A percentile compares a stretch with the other conserved stretches of the same genome.
Conservation (phyloP, 805 yeast species). For the Kodamaea sagamina region DNA sequence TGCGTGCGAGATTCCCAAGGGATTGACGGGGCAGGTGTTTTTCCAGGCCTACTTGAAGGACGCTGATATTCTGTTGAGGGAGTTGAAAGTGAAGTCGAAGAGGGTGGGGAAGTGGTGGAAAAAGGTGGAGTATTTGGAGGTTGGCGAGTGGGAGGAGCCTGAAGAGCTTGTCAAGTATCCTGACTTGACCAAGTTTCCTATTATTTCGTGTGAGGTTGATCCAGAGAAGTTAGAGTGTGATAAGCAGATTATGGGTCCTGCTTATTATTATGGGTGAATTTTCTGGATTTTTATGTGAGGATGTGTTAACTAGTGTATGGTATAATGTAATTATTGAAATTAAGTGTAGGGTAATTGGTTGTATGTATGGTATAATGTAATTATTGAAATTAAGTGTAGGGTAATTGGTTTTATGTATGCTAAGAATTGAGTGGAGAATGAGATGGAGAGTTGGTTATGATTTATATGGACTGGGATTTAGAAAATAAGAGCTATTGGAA, state of each 20-base stretch:
- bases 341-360: no score
- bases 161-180: conserved; percentile 6
- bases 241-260: conserved; percentile 1
- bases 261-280: conserved; percentile 2
- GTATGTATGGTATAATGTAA: no score
- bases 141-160: conserved; percentile 13
- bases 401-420: no score
- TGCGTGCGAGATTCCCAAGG: conserved; percentile 20
- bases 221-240: conserved; percentile 17
- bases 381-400: no score
- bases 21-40: conserved; percentile 25
- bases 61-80: conserved; percentile 15
- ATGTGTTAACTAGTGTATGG: no score
- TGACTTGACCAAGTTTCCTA: conserved; percentile 15
- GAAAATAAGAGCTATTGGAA: no score
- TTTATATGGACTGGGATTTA: no score
- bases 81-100: conserved; percentile 12
- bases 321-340: no score
- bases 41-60: conserved; percentile 20
- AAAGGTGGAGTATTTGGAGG: conserved; percentile 1
- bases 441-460: no score
- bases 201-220: conserved; percentile 23
- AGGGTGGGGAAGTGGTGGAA: not conserved
- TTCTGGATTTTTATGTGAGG: no score
- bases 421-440: no score